A percentile compares a stretch with the other conserved stretches of the same genome.
These are phyloP conservation scores for Candida pseudoviswanathii DNA, from an alignment of 1,139 yeast genomes.

Conservation along the genomic window DNA sequence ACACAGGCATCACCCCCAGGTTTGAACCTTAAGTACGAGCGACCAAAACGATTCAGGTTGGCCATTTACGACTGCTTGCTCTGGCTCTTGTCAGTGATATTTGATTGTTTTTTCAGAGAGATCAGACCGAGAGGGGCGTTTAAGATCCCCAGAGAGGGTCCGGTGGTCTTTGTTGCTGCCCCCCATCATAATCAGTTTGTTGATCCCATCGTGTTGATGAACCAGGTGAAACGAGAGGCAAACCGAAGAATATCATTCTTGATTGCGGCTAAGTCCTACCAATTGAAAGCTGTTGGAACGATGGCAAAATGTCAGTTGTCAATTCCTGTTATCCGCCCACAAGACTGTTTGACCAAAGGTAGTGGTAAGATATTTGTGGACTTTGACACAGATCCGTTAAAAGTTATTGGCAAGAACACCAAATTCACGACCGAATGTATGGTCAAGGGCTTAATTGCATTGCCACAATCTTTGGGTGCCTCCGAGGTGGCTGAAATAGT, in stretches of 20 bases:
- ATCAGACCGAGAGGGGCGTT: slow-evolving; percentile 90
- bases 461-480: slow-evolving; percentile 80
- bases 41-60: slow-evolving; percentile 34
- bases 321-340: slow-evolving; percentile 91
- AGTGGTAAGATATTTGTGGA: slow-evolving; percentile 60
- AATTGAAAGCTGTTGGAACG: slow-evolving; percentile 67
- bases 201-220: slow-evolving; percentile 85
- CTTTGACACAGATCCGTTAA: slow-evolving; percentile 46
- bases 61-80: slow-evolving; percentile 50
- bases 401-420: slow-evolving; percentile 68
- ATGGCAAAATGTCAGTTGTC: slow-evolving; percentile 76
- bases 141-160: slow-evolving; percentile 79
- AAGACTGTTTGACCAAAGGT: slow-evolving; percentile 70
- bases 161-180: slow-evolving; percentile 93
- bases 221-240: slow-evolving; percentile 73
- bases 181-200: slow-evolving; percentile 98
- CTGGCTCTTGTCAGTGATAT: slow-evolving; percentile 48
- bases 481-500: slow-evolving; percentile 68
- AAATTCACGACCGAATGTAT: slow-evolving; percentile 66
- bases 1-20: not conserved
- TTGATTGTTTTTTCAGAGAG: slow-evolving; percentile 78
- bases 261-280: slow-evolving; percentile 82
- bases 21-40: slow-evolving; percentile 11
- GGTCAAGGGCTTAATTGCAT: slow-evolving; percentile 69
- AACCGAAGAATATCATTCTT: slow-evolving; percentile 74